Base-by-base conservation (phyloP, 495 filamentous ascomycete genomes). In the Penicillium egyptiacum region DNA sequence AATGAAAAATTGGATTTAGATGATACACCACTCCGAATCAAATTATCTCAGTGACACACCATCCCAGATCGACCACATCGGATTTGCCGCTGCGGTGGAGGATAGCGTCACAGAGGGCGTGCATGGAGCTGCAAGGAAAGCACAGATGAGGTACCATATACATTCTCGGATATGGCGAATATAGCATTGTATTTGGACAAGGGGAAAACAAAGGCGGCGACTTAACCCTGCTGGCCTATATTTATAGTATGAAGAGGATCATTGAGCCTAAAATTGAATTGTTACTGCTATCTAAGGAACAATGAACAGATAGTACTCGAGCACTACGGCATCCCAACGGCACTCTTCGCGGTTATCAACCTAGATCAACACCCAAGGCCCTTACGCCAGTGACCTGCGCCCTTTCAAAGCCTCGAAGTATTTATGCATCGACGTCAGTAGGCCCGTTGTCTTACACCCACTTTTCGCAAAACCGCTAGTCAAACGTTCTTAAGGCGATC, bases 111-210 rank as follows among this genome's bases (percentile, higher is more conserved):
- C 62, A 0, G 57, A 65, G 43, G 65, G 67, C 1, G 37, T 30
- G 28, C 28, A 61, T 57, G 67, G 63, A 28, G 23, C 60, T 41
- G 65, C 55, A 17, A 56, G 63, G 45, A 30, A 30, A 30, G 28
- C 28, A 22, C 69, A 11, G 69, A 66, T 57, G 53, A 54, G 7
- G 58, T 68, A 42, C 69, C 61, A 5, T 63, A 56, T 48, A 63
- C 63, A 9, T 63, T 66, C 31, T 50, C 58, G 5, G 63, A 69
- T 61, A 59, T 66, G n/a, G 60, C 61, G 26, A 64, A 58, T 11
- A 61, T 64, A 45, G 59, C 59, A 8, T 42, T 65, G 16, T 30
- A 0, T 11, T 30, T 11, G 10, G 28, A 10, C 9, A 10, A 30
- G 28, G 28, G 28, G 28, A 30, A 30, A 9, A 30, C 2, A 30